Evolutionary conservation across 306 rosid genomes (phyloP), one percentile per base, ranked within the genome.

Genomic region (Casuarina cunninghamiana): DNA sequence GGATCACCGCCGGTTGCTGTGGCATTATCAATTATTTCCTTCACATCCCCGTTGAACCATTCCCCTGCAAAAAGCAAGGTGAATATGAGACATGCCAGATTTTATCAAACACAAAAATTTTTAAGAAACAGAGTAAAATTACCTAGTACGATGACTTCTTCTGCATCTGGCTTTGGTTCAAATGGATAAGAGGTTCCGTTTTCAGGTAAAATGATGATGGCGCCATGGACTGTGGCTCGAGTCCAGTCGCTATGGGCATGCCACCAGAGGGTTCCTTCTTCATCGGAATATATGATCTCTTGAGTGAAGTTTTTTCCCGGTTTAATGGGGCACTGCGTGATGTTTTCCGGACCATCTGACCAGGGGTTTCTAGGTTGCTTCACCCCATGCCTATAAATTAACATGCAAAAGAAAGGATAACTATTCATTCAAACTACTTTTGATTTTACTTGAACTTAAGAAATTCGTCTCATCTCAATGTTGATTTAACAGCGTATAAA

Each of bases 11-110:
- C 83, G 0, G 74, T 67, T 53, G 53, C 16, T 1, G 49, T 8
- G 4, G 82, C 87, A 1, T 53, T n/a, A 17, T 53, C 63, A 21
- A 79, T 75, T 17, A 79, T 4, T 45, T 63, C 71, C 75, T 21
- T 75, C 51, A 79, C 72, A 49, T 75, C 78, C 46, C 81, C 71
- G 1, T 62, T 45, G 53, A n/a, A 80, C 84, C 87, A 83, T 2
- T 73, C 75, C 9, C 10, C 86, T 75, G 48, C 9, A 37, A 5
- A 26, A 10, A 48, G 13, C 51, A 48, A 8, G 51, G 51, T 48
- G 51, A 10, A 48, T 26, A 26, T 26, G 1, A 26, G 32, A 26
- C 32, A 26, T 26, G 32, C 32, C 32, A 26, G 32, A 26, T 26
- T 26, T 26, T 26, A 26, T 26, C 32, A 26, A 26, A 26, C 32